Evolutionary conservation across 305 asterid genomes (phyloP).

Genomic region (Stenogyne calaminthoides): DNA sequence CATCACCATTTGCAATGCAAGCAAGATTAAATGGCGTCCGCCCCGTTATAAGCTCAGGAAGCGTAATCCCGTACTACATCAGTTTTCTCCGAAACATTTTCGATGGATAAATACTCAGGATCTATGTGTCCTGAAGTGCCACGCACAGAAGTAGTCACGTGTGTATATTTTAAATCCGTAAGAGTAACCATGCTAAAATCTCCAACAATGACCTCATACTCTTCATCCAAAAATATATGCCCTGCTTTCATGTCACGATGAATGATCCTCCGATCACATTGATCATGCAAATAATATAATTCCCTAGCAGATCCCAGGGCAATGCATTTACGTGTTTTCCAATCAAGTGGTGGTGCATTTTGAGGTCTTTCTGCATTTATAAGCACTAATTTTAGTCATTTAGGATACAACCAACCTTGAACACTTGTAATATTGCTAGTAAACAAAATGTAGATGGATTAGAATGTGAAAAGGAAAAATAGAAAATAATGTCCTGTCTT

Average conservation of each 20-base stretch:
- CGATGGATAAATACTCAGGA: slow-evolving; percentile 32
- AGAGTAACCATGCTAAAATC: slow-evolving; percentile 52
- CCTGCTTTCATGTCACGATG: background rate
- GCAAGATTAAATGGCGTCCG: slow-evolving; percentile 48
- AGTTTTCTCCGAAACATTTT: slow-evolving; percentile 51
- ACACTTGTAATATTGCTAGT: too few relatives aligned
- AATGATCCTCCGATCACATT: background rate
- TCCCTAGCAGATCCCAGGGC: background rate
- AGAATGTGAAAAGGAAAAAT: too few relatives aligned
- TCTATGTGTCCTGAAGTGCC: slow-evolving; percentile 51
- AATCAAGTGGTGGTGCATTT: slow-evolving; percentile 36
- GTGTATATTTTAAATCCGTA: slow-evolving; percentile 53
- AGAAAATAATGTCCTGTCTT: too few relatives aligned
- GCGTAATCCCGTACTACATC: slow-evolving; percentile 70
- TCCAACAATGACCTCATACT: slow-evolving; percentile 59
- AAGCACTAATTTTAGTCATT: too few relatives aligned
- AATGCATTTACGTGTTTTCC: background rate
- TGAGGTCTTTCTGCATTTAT: slow-evolving; percentile 43
- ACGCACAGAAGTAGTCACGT: slow-evolving; percentile 50
- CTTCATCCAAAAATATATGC: slow-evolving; percentile 39
- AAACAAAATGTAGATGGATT: too few relatives aligned
- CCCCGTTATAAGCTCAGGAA: slow-evolving; percentile 68
- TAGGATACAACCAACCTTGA: too few relatives aligned
- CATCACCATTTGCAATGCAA: slow-evolving; percentile 38
- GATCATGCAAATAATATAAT: background rate